A percentile compares a stretch with the other conserved stretches of the same genome.
Conservation (phyloP, 75 land plant species). For the Selaginella tamariscina region DNA sequence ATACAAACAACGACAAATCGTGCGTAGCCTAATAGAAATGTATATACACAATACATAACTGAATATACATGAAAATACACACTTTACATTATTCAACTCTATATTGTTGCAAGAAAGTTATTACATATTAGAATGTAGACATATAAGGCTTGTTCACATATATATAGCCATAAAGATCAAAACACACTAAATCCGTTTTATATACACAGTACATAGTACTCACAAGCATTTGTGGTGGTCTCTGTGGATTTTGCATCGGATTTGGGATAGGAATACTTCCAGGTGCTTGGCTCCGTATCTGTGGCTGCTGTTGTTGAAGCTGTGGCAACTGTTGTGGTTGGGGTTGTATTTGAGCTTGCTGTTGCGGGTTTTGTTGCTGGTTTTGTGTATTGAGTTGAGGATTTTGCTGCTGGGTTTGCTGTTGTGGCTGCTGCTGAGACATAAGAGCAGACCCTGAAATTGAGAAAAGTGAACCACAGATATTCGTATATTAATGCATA, state of each 20-base stretch:
- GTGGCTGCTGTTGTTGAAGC: conserved; percentile 4
- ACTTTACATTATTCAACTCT: too few relatives aligned
- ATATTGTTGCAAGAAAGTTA: too few relatives aligned
- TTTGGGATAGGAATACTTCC: background rate
- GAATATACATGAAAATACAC: too few relatives aligned
- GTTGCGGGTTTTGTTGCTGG: conserved; percentile 18
- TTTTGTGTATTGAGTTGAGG: conserved; percentile 17
- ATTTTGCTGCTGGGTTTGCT: conserved; percentile 15
- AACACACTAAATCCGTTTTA: too few relatives aligned
- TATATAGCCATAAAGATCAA: too few relatives aligned
- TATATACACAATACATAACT: too few relatives aligned
- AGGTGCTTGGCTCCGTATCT: background rate
- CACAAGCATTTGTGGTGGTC: background rate
- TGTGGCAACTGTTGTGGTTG: conserved; percentile 17
- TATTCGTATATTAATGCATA: conserved; percentile 4
- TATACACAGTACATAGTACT: too few relatives aligned
- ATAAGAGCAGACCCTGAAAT: too few relatives aligned
- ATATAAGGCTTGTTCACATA: too few relatives aligned
- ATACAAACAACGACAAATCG: too few relatives aligned
- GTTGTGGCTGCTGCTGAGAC: conserved; percentile 21
- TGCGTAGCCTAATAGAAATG: too few relatives aligned
- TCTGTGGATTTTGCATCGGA: background rate
- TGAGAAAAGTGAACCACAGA: background rate
- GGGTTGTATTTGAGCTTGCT: conserved; percentile 15
- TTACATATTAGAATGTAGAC: too few relatives aligned